These are phyloP conservation scores for Cochlearia excelsa DNA, from an alignment of 345 rosid genomes.

Conservation along the genomic window DNA sequence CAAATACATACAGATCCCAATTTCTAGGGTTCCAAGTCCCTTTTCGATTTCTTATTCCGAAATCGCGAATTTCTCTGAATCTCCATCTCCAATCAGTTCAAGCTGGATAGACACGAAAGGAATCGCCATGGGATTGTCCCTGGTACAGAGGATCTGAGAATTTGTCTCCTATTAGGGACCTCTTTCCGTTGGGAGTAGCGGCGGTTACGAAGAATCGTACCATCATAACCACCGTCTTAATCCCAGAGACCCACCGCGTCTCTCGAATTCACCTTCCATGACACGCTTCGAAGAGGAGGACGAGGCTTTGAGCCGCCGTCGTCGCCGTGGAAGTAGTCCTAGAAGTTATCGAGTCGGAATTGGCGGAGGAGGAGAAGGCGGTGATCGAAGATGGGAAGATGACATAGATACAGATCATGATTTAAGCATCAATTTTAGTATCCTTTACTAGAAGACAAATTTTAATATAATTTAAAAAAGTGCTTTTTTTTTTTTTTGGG, in stretches of 20 bases:
- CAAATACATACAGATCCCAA: slow-evolving; percentile 18
- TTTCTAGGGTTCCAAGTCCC: slow-evolving; percentile 39
- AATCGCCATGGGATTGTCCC: slow-evolving; percentile 75
- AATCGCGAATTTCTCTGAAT: neutral
- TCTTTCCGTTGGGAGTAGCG: too few species aligned
- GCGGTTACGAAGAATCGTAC: slow-evolving; percentile 41
- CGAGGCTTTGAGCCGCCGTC: slow-evolving; percentile 37
- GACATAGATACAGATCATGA: slow-evolving; percentile 57
- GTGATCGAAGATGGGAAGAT: slow-evolving; percentile 44
- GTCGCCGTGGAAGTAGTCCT: slow-evolving; percentile 66
- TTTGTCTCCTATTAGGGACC: too few species aligned
- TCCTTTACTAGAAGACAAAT: too few species aligned
- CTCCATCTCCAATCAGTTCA: slow-evolving; percentile 15
- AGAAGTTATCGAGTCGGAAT: slow-evolving; percentile 44
- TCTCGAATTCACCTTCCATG: slow-evolving; percentile 44
- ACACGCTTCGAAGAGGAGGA: slow-evolving; percentile 37
- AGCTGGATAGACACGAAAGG: slow-evolving; percentile 78
- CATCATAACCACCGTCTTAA: slow-evolving; percentile 36
- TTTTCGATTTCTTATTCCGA: slow-evolving; percentile 14
- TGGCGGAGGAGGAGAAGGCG: slow-evolving; percentile 38
- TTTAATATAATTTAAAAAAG: too few species aligned
- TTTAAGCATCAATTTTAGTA: too few species aligned
- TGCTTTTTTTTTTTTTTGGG: too few species aligned
- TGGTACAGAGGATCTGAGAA: too few species aligned
- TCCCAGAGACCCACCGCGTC: slow-evolving; percentile 48